Base-by-base conservation (phyloP, 257 asterid genomes). In the Nicotiana sylvestris region DNA sequence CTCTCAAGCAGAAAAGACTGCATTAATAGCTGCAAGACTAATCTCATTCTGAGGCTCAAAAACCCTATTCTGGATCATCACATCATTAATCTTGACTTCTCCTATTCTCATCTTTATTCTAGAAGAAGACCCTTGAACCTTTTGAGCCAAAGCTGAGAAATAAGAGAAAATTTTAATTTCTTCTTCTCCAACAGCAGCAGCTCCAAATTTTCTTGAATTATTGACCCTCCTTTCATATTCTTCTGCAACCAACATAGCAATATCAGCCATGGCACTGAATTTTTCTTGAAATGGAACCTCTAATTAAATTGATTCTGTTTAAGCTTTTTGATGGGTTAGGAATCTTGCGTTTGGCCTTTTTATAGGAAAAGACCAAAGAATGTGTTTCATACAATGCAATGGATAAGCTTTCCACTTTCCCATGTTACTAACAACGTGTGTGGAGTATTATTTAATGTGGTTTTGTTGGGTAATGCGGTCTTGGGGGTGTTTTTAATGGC, bases 181-280 rank as follows among this genome's bases (percentile, higher is more conserved):
- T 67, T 67, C 90, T 86, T 89, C 91, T 29, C 57, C 51, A 27
- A 3, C 76, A 3, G 92, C 93, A 55, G 5, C 66, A 25, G 3
- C 76, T 3, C 93, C 91, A 56, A 8, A 85, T 82, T 82, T 89
- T 76, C 90, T 90, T 17, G 97, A 91, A 17, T 16, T 82, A 85
- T 86, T 92, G 16, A 88, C 87, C 90, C 92, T 90, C 83, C 92
- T 92, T 85, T 93, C 97, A 32, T 93, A 93, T 83, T 93, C 98
- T 21, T 93, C 98, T 27, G 97, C 98, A 11, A 92, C 95, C 87
- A 93, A 82, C 66, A 93, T 91, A 49, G 98, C 97, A 35, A 92
- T 93, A 70, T 93, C 98, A 3, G 97, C 91, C 97, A 93, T 93
- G 76, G 7, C 3, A 46, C 62, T 72, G 1, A 35, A 27, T 39